These are phyloP conservation scores for Paramecium sexaurelia DNA, from an alignment of 73 alveolate species.

Conservation along the genomic window DNA sequence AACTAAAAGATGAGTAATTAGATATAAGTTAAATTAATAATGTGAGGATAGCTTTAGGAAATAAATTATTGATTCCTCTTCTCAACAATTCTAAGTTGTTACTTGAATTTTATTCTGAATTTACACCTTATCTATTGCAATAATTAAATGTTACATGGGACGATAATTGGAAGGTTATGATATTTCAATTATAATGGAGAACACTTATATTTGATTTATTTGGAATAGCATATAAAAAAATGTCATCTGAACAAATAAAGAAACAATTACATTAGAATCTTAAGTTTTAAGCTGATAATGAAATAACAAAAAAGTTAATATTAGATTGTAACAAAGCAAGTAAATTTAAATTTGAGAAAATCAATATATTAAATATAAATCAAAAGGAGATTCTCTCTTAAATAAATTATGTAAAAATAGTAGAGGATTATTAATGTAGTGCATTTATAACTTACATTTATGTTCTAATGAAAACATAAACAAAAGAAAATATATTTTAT, in stretches of 20 bases:
- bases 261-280: slow-evolving; percentile 81
- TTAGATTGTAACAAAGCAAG: slow-evolving; percentile 79
- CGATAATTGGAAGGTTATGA: slow-evolving; percentile 26
- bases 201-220: slow-evolving; percentile 77
- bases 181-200: background rate
- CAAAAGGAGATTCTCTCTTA: slow-evolving; percentile 46
- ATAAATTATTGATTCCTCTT: slow-evolving; percentile 59
- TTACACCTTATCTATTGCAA: background rate
- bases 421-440: slow-evolving; percentile 78
- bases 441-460: slow-evolving; percentile 87
- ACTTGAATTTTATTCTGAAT: background rate
- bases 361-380: slow-evolving; percentile 69
- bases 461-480: slow-evolving; percentile 88
- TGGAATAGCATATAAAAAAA: slow-evolving; percentile 76
- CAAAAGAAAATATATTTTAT: slow-evolving; percentile 90
- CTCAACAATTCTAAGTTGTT: background rate
- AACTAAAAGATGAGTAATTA: slow-evolving; percentile 38
- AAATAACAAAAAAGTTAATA: slow-evolving; percentile 88
- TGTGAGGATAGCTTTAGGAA: slow-evolving; percentile 52
- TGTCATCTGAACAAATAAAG: slow-evolving; percentile 81
- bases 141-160: background rate
- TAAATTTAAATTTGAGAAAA: slow-evolving; percentile 83
- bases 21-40: slow-evolving; percentile 22
- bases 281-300: slow-evolving; percentile 90
- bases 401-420: slow-evolving; percentile 66